Evolutionary conservation across 2,329 filamentous ascomycete genomes (phyloP), one percentile per base, ranked within the genome.

Genomic region (Aureobasidium musti): DNA sequence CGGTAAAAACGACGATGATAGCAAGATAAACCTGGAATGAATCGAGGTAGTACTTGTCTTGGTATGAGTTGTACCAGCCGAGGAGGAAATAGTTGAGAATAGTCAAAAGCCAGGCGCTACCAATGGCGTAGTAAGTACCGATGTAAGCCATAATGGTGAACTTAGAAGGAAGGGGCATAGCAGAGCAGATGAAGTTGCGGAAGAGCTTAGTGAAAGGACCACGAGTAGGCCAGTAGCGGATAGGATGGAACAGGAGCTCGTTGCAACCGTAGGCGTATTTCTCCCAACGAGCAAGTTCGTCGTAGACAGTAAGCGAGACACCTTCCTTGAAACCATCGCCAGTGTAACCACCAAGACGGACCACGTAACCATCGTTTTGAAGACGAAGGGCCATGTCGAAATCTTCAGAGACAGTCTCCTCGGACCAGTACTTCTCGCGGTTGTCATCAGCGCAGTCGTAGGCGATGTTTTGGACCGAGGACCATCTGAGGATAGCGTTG

Each of bases 221-320:
- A 19, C 83, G 85, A 74, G 83, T 87, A 52, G 87, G 76, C 91
- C 91, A 94, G 71, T 86, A 87, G 68, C 85, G 84, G 68, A 94
- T 81, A 3, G 91, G 91, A 74, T 94, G 85, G 81, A 95, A 94
- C 67, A 94, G 82, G 67, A 94, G 82, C 79, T 93, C 91, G 76
- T 90, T 91, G 78, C 91, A 93, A 43, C 91, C 90, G 72, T 92
- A 93, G 3, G 91, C 91, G 75, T 92, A 92, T 78, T 94, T 94
- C 74, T 94, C 91, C 91, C 91, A 94, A 67, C 91, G 88, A 1
- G 90, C 89, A 68, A 94, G 82, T 77, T 94, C 91, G 77, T 94
- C 91, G 74, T 94, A 92, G 11, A 94, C 90, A 0, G 91, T 94
- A 66, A 94, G 81, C 1, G 91, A 93, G 64, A 94, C 91, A 70